These are phyloP conservation scores for Penicillium pancosmium DNA, from an alignment of 495 filamentous ascomycete species.

Conservation along the genomic window DNA sequence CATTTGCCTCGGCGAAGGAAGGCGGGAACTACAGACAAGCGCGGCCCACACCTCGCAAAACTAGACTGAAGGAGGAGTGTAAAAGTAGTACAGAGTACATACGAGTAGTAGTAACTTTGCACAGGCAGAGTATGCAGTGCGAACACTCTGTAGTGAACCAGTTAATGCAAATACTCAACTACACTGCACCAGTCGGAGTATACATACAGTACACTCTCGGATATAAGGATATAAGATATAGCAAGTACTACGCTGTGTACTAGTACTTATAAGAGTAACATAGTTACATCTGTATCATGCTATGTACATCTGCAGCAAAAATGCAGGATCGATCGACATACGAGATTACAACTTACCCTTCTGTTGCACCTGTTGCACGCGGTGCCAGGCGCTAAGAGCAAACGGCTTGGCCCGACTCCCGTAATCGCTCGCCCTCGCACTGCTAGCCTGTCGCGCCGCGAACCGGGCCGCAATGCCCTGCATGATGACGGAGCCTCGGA, in stretches of 20 bases:
- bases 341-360: slow-evolving; percentile 53
- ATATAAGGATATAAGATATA: no score
- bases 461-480: slow-evolving; percentile 91
- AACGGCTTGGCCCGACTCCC: slow-evolving; percentile 62
- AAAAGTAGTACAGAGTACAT: no score
- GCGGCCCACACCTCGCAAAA: no score
- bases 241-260: no score
- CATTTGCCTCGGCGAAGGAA: background rate
- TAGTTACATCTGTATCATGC: background rate
- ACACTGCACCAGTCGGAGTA: no score
- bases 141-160: no score
- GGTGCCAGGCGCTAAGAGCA: slow-evolving; percentile 75
- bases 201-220: no score
- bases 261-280: no score
- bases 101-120: no score
- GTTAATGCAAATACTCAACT: no score
- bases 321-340: background rate
- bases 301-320: background rate
- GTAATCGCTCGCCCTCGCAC: slow-evolving; percentile 74
- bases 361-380: slow-evolving; percentile 54
- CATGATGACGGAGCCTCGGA: slow-evolving; percentile 75
- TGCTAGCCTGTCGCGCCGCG: slow-evolving; percentile 87
- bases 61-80: no score
- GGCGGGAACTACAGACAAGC: background rate
- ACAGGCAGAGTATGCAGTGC: no score